Base-by-base conservation (phyloP, 2,329 filamentous ascomycete species). In the Corinectria fuckeliana region DNA sequence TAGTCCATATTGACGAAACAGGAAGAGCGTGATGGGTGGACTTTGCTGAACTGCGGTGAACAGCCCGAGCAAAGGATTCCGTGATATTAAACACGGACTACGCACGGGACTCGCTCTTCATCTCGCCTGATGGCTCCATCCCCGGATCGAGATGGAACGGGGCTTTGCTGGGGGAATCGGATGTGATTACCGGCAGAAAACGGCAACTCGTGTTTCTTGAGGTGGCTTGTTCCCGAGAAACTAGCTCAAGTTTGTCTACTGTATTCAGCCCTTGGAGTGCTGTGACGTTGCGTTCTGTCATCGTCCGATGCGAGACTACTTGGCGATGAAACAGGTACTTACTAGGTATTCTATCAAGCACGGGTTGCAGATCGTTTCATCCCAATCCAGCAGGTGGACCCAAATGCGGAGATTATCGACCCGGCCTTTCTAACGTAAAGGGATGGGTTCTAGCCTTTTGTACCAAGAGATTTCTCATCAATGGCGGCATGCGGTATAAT, bases 231-330 rank as follows among this genome's bases (percentile, higher is more conserved):
- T 32, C n/a, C 30, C 30, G 13, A 32, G 30, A 5, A 32, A 32
- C n/a, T 14, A 11, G 30, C 5, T 14, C 13, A n/a, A 32, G n/a
- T n/a, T n/a, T n/a, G n/a, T n/a, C n/a, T n/a, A n/a, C n/a, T n/a
- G n/a, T n/a, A n/a, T n/a, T n/a, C n/a, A n/a, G n/a, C n/a, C n/a
- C n/a, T n/a, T n/a, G 9, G 10, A 18, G 14, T 14, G 7, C n/a
- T 58, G 32, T 25, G 14, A 42, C 50, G 50, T 21, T 23, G 38
- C 38, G 52, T 30, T 21, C 53, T 36, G 44, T 45, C 16, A 54
- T 58, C 34, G 36, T 53, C 56, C 49, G 56, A 58, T 34, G 8
- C 20, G 44, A n/a, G n/a, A n/a, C n/a, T n/a, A 28, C 39, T 30
- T 8, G 55, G 42, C 36, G 8, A 28, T 44, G 28, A 52, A 39